Base-by-base conservation (phyloP, 352 stramenopile species). In the Aphanomyces stellatus region DNA sequence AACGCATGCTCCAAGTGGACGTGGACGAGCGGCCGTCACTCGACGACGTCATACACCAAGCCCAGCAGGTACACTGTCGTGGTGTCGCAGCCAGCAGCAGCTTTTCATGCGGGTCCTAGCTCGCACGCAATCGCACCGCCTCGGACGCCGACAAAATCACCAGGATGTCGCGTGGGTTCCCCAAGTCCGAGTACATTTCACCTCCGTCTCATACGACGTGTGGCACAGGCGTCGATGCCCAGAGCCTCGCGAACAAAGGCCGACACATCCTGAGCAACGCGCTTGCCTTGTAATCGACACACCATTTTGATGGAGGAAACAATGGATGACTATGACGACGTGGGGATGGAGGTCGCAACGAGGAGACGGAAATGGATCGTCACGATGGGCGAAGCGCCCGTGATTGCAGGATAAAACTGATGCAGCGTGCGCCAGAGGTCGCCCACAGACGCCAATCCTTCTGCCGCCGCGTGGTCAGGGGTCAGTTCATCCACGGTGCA, bases 1-100 rank as follows among this genome's bases (percentile, higher is more conserved):
- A 79, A 59, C 89, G 74, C 72, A 91, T 96, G 62, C 75, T 97
- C 28, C 82, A 73, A 11, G 74, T 87, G 7, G 74, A 87, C 22
- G 68, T 79, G 2, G 63, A 64, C 2, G 68, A 88, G 27, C 79
- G 89, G 11, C 87, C 87, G 42, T 83, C 76, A 24, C 75, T 94
- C 27, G 71, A 76, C 7, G 72, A 78, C 8, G 72, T 91, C 15
- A 49, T 77, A 0, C 40, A 69, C 13, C 24, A 35, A 13, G 51
- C 72, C 1, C 59, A 70, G 51, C 53, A 71, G 51, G 51, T 51
- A 53, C 3, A 37, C 19, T 43, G 37, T 17, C 37, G 17, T n/a
- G n/a, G n/a, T n/a, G n/a, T n/a, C n/a, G n/a, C n/a, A n/a, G n/a
- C n/a, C n/a, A n/a, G n/a, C n/a, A n/a, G n/a, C n/a, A n/a, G n/a